Conservation (phyloP, 1,139 yeast species). For the Suhomyces panamericanus region DNA sequence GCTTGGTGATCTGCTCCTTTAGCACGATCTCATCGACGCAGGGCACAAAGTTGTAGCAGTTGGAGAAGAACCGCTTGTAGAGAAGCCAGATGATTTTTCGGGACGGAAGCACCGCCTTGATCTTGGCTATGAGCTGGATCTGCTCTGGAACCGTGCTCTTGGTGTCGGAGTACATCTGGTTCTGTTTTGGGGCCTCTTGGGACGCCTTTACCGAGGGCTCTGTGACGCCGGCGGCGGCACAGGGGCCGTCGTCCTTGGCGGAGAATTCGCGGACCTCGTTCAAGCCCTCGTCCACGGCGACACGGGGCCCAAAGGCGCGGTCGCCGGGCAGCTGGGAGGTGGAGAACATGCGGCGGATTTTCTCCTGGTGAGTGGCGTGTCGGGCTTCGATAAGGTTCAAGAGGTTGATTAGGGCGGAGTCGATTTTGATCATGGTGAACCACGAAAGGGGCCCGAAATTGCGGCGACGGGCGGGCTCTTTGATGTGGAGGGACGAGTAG, state of each 20-base stretch:
- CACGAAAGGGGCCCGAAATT: constrained; percentile 40
- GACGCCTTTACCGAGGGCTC: too few species aligned
- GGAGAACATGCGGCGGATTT: constrained; percentile 4
- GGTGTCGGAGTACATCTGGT: not conserved
- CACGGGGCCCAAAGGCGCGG: constrained; percentile 14
- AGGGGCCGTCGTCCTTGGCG: not conserved
- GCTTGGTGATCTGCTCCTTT: constrained; percentile 22
- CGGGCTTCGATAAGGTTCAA: constrained; percentile 21
- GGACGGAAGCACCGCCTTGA: constrained; percentile 38
- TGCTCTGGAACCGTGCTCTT: constrained; percentile 20
- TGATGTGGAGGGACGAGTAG: constrained; percentile 27
- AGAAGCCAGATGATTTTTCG: constrained; percentile 35
- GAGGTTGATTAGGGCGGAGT: constrained; percentile 18
- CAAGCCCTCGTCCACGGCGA: constrained; percentile 17
- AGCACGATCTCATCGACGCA: constrained; percentile 46
- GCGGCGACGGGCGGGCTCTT: constrained; percentile 24
- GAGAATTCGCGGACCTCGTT: constrained; percentile 11
- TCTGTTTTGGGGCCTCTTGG: not conserved
- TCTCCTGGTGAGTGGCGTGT: constrained; percentile 4
- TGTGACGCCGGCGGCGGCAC: too few species aligned
- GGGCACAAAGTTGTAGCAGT: constrained; percentile 52
- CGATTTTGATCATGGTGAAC: constrained; percentile 32
- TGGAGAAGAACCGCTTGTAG: constrained; percentile 40
- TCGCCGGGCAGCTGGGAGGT: constrained; percentile 5
- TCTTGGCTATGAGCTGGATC: constrained; percentile 22